Conservation (phyloP, 768 basidiomycete genomes). For the Coprinopsis cinerea region DNA sequence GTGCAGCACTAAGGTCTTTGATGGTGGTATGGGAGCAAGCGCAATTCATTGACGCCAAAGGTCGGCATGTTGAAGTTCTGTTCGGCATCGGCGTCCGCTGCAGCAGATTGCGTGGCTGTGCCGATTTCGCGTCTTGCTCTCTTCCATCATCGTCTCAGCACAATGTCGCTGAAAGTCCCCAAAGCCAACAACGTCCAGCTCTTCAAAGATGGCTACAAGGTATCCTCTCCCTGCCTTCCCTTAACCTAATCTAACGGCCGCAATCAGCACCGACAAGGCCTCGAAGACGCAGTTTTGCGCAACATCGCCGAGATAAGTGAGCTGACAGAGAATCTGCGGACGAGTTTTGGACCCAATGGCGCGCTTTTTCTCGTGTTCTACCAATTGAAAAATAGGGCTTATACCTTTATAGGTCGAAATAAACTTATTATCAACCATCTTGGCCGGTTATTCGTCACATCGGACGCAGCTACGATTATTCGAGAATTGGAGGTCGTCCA, state of each 20-base stretch:
- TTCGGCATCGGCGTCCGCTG: too few relatives aligned
- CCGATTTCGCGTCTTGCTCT: conserved; percentile 13
- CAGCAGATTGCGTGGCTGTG: conserved; percentile 6
- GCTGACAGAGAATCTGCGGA: conserved; percentile 89
- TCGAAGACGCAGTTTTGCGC: conserved; percentile 95
- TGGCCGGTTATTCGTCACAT: conserved; percentile 92
- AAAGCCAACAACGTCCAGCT: conserved; percentile 84
- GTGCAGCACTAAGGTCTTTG: too few relatives aligned
- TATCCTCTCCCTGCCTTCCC: conserved; percentile 18
- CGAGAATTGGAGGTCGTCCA: conserved; percentile 97
- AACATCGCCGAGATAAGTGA: conserved; percentile 97
- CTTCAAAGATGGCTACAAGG: conserved; percentile 98
- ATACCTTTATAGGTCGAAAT: conserved; percentile 65
- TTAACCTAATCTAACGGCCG: conserved; percentile 6
- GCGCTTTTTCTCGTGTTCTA: conserved; percentile 25
- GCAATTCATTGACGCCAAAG: too few relatives aligned
- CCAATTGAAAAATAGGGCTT: neutral
- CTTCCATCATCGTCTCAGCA: conserved; percentile 8
- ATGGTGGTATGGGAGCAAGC: too few relatives aligned
- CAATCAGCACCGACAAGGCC: conserved; percentile 64
- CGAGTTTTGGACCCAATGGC: conserved; percentile 97
- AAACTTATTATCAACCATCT: conserved; percentile 98
- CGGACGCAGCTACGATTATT: conserved; percentile 98
- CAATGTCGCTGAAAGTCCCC: conserved; percentile 92
- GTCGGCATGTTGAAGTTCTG: too few relatives aligned